phyloP scores from a whole-genome alignment of 768 basidiomycete genomes.

The Lentinula boryana region DNA sequence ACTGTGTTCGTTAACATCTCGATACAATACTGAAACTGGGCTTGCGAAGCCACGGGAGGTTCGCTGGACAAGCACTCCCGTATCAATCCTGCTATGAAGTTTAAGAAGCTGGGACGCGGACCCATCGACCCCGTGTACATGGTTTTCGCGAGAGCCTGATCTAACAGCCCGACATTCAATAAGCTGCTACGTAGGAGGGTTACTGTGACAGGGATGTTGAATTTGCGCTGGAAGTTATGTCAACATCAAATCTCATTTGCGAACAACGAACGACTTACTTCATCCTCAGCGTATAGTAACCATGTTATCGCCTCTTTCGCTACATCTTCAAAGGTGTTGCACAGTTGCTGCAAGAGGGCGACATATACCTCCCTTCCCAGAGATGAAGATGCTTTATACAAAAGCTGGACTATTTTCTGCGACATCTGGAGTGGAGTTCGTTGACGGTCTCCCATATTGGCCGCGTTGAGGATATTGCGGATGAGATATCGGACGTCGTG shows the following conservation, averaged over 20 bases:
- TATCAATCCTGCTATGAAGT: slow-evolving; percentile 78
- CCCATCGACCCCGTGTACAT: slow-evolving; percentile 51
- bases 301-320: slow-evolving; percentile 96
- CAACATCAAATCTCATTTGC: slow-evolving; percentile 9
- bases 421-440: slow-evolving; percentile 89
- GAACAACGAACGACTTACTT: slow-evolving; percentile 43
- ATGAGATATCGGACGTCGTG: slow-evolving; percentile 85
- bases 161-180: slow-evolving; percentile 70
- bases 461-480: slow-evolving; percentile 78
- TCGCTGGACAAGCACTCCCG: slow-evolving; percentile 82
- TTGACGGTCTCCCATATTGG: slow-evolving; percentile 70
- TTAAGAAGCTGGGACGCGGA: slow-evolving; percentile 68
- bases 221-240: slow-evolving; percentile 66
- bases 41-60: slow-evolving; percentile 73
- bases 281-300: slow-evolving; percentile 95
- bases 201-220: slow-evolving; percentile 90
- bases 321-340: slow-evolving; percentile 85
- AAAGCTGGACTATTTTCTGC: slow-evolving; percentile 91
- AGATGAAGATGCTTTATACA: slow-evolving; percentile 84
- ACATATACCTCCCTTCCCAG: slow-evolving; percentile 94
- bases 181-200: slow-evolving; percentile 83
- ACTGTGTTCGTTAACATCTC: slow-evolving; percentile 75
- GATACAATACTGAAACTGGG: slow-evolving; percentile 72
- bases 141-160: slow-evolving; percentile 86
- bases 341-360: slow-evolving; percentile 81